Evolutionary conservation across 2,329 filamentous ascomycete genomes (phyloP).

Genomic region (Diaporthe ilicicola): DNA sequence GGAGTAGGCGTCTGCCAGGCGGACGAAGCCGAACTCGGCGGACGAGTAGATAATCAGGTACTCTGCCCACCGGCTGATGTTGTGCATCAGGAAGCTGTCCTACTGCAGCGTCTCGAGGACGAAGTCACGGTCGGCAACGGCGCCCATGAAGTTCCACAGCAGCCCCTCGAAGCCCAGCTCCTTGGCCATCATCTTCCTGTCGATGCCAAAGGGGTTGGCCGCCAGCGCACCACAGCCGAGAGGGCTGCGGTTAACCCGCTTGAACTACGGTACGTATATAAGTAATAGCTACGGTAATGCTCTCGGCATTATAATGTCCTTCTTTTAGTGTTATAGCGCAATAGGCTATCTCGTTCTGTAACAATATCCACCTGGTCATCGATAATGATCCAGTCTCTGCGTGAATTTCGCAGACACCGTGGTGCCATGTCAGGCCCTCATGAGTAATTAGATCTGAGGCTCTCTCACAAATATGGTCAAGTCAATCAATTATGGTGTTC

Average conservation of each 20-base stretch:
- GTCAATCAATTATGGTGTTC: too few species aligned
- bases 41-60: slow-evolving; percentile 86
- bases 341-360: too few species aligned
- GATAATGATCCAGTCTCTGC: too few species aligned
- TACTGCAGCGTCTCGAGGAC: slow-evolving; percentile 84
- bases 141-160: slow-evolving; percentile 80
- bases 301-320: too few species aligned
- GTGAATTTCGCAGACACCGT: too few species aligned
- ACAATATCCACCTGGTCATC: too few species aligned
- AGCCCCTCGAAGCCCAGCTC: slow-evolving; percentile 83
- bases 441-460: too few species aligned
- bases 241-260: slow-evolving; percentile 76
- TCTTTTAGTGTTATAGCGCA: too few species aligned
- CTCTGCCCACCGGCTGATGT: slow-evolving; percentile 83
- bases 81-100: slow-evolving; percentile 79
- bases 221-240: slow-evolving; percentile 81
- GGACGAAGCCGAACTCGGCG: slow-evolving; percentile 79
- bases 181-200: slow-evolving; percentile 79
- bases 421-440: too few species aligned
- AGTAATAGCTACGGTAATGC: too few species aligned
- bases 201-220: slow-evolving; percentile 84
- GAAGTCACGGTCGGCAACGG: slow-evolving; percentile 82
- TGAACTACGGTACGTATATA: too few species aligned
- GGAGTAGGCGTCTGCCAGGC: slow-evolving; percentile 80
- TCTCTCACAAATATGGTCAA: too few species aligned